These are phyloP conservation scores for Sphaerobolus stellatus DNA, from an alignment of 1,284 basidiomycete genomes.

Conservation along the genomic window DNA sequence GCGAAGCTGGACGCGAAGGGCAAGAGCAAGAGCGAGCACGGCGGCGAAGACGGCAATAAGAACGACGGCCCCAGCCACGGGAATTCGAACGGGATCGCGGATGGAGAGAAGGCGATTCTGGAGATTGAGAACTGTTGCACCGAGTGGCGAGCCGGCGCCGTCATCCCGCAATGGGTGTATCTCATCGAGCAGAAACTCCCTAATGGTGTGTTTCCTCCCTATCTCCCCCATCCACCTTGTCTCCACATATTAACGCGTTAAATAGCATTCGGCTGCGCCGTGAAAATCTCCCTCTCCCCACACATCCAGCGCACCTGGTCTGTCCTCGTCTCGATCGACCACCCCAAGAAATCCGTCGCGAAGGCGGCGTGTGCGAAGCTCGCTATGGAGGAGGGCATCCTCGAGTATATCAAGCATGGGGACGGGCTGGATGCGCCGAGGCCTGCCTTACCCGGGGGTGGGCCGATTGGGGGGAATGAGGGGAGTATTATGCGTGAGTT, in stretches of 20 bases:
- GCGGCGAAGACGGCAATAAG: slow-evolving; percentile 12
- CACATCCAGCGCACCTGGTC: slow-evolving; percentile 51
- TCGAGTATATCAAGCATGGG: slow-evolving; percentile 56
- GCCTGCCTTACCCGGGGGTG: no score
- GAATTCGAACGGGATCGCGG: slow-evolving; percentile 2
- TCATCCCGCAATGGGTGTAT: slow-evolving; percentile 51
- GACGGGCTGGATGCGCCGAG: slow-evolving; percentile 46
- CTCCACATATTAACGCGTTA: not conserved
- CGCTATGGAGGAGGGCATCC: slow-evolving; percentile 49
- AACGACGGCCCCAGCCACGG: slow-evolving; percentile 8
- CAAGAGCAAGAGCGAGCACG: slow-evolving; percentile 20
- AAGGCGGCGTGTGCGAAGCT: slow-evolving; percentile 49
- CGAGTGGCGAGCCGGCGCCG: slow-evolving; percentile 49
- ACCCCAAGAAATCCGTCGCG: slow-evolving; percentile 43
- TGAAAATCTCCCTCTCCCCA: slow-evolving; percentile 51
- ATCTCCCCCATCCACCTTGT: not conserved
- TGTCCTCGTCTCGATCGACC: slow-evolving; percentile 27
- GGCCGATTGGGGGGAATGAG: no score
- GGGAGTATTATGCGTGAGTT: no score
- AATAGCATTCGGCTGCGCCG: slow-evolving; percentile 53
- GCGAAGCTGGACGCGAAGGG: slow-evolving; percentile 17
- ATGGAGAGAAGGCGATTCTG: slow-evolving; percentile 27
- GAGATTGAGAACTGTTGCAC: slow-evolving; percentile 51
- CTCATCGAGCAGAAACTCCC: slow-evolving; percentile 46
- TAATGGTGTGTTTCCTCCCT: slow-evolving; percentile 37